Evolutionary conservation across 306 rosid species (phyloP).

Genomic region (Castanopsis chinensis): DNA sequence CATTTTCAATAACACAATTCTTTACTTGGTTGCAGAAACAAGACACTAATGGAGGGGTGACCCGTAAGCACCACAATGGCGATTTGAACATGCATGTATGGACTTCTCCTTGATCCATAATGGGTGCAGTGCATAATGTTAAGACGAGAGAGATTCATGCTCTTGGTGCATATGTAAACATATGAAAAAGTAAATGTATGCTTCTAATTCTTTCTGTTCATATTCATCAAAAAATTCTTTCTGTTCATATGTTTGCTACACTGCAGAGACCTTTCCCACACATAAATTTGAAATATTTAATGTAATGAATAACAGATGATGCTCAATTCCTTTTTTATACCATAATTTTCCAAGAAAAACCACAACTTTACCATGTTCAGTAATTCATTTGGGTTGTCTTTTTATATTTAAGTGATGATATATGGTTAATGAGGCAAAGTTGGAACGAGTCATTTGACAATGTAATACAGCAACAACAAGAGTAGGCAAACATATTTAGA

Average conservation of each 20-base stretch:
- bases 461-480: too few relatives aligned
- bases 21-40: conserved; percentile 40
- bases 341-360: too few relatives aligned
- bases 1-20: not conserved
- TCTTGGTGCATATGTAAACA: conserved; percentile 52
- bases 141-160: conserved; percentile 23
- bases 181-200: conserved; percentile 27
- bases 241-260: conserved; percentile 60
- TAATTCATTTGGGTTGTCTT: not conserved
- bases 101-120: conserved; percentile 64
- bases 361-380: too few relatives aligned
- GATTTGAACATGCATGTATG: conserved; percentile 48
- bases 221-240: too few relatives aligned
- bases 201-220: conserved; percentile 58
- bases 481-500: too few relatives aligned
- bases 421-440: too few relatives aligned
- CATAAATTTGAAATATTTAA: too few relatives aligned
- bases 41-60: conserved; percentile 18
- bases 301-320: too few relatives aligned
- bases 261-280: conserved; percentile 32
- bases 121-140: conserved; percentile 5
- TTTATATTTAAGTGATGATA: not conserved
- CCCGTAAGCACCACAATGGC: conserved; percentile 39
- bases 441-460: too few relatives aligned
- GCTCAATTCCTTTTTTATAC: too few relatives aligned